Base-by-base conservation (phyloP, 139 green algal species). In the Chlamydomonas sp. region DNA sequence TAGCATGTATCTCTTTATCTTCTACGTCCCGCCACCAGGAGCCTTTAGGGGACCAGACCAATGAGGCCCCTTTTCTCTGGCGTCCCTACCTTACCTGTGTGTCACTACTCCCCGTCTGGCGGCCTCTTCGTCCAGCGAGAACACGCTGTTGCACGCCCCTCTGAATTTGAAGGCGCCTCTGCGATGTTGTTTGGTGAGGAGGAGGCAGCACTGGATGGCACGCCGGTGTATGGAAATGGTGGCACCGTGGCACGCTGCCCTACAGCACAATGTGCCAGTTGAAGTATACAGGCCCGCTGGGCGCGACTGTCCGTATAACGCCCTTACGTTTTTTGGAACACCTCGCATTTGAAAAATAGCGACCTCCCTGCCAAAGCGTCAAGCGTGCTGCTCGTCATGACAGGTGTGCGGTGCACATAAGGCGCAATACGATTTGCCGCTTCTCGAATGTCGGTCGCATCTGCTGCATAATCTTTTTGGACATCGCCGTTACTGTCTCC, bases 321-420 rank as follows among this genome's bases (percentile, higher is more conserved):
- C 31, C 31, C 82, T 73, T 61, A 86, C 82, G 82, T 86, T 59
- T 91, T 93, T 82, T 97, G 95, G 18, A 97, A 94, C 2, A 83
- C 77, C 82, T 97, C 95, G 64, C 89, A 94, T 73, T 98, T 98
- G 89, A 98, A 97, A 83, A 92, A 90, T 49, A 98, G 78, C 0
- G 78, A 1, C 16, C 75, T 16, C 0, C 12, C 67, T n/a, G 2
- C 59, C 1, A 80, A 49, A 15, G 67, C 60, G 2, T 79, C 61
- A 31, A 80, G 14, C 18, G 59, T 66, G 1, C 61, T 67, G 12
- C 61, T 61, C 5, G 31, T 60, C 49, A 85, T 64, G 58, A 96
- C 94, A 31, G 95, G 95, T 20, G 95, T 97, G 0, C 69, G 31
- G 77, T 92, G 88, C 0, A 88, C 83, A 31, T 88, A 81, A 0